These are phyloP conservation scores for Phytophthora tubulina DNA, from an alignment of 352 stramenopile genomes.

Conservation along the genomic window DNA sequence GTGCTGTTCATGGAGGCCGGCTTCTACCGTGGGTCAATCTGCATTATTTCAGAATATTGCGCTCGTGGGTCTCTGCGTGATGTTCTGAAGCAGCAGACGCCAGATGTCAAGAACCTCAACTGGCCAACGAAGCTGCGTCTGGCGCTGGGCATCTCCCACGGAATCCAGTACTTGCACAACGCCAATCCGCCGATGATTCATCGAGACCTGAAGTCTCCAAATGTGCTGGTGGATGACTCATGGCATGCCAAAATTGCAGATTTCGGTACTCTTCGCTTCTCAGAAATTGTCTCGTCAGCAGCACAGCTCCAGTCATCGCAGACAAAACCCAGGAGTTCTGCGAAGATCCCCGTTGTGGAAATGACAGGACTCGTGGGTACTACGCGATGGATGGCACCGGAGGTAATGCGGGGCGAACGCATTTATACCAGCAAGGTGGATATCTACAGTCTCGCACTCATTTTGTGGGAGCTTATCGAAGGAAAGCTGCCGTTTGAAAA, in stretches of 20 bases:
- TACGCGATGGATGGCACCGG: constrained; percentile 90
- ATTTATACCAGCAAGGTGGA: constrained; percentile 92
- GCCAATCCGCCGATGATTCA: constrained; percentile 92
- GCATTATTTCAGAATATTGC: constrained; percentile 97
- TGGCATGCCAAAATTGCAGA: constrained; percentile 93
- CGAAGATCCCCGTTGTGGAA: constrained; percentile 57
- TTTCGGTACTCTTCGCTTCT: constrained; percentile 88
- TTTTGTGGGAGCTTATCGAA: constrained; percentile 91
- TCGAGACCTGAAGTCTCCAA: constrained; percentile 91
- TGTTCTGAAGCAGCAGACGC: constrained; percentile 81
- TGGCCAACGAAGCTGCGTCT: constrained; percentile 87
- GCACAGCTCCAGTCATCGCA: constrained; percentile 57
- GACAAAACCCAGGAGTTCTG: constrained; percentile 27
- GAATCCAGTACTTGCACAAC: constrained; percentile 93
- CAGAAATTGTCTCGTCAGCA: constrained; percentile 85
- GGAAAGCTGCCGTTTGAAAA: constrained; percentile 84
- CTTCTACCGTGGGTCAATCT: constrained; percentile 89
- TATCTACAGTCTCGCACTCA: constrained; percentile 90
- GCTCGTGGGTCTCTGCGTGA: constrained; percentile 95
- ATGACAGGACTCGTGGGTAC: constrained; percentile 91
- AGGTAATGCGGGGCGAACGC: constrained; percentile 89
- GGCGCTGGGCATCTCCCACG: constrained; percentile 80
- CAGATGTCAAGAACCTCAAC: constrained; percentile 73
- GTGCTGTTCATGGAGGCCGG: constrained; percentile 91
- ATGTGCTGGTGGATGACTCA: constrained; percentile 90